A percentile compares a stretch with the other conserved stretches of the same genome.
phyloP scores from a whole-genome alignment of 306 rosid species.

The Cucumis sativus region DNA sequence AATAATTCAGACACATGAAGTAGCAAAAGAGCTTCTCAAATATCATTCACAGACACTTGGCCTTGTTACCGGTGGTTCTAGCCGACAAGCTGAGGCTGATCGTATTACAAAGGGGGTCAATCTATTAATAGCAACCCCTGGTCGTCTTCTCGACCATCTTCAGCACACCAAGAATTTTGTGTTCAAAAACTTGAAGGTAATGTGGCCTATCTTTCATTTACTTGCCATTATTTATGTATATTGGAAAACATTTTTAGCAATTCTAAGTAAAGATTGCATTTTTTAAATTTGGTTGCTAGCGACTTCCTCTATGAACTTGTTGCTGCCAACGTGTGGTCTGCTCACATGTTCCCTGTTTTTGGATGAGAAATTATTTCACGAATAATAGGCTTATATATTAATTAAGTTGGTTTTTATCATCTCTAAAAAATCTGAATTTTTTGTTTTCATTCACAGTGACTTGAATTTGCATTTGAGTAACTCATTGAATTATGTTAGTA shows the following conservation, averaged over 20 bases:
- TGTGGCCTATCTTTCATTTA: neutral
- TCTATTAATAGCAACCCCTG: constrained; percentile 85
- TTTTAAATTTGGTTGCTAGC: neutral
- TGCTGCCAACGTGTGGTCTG: neutral
- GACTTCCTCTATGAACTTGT: neutral
- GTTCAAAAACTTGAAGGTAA: constrained; percentile 62
- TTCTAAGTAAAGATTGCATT: neutral
- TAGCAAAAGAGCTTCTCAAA: constrained; percentile 79
- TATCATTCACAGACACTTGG: constrained; percentile 88
- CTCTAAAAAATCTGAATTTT: neutral
- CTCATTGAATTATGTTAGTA: neutral
- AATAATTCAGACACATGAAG: constrained; percentile 66
- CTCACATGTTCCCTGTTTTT: neutral
- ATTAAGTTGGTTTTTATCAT: neutral
- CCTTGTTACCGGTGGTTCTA: constrained; percentile 76
- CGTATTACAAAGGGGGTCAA: constrained; percentile 76
- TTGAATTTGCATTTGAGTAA: neutral
- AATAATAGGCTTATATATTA: neutral
- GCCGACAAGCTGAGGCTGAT: constrained; percentile 79
- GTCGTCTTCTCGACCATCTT: constrained; percentile 93
- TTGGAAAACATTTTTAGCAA: neutral
- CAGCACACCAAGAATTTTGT: constrained; percentile 76
- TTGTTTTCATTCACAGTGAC: neutral
- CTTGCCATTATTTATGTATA: neutral
- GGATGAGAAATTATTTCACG: neutral